A percentile compares a stretch with the other conserved stretches of the same genome.
These are phyloP conservation scores for Pneumocystis murina DNA, from an alignment of 1,139 yeast genomes.

Conservation along the genomic window DNA sequence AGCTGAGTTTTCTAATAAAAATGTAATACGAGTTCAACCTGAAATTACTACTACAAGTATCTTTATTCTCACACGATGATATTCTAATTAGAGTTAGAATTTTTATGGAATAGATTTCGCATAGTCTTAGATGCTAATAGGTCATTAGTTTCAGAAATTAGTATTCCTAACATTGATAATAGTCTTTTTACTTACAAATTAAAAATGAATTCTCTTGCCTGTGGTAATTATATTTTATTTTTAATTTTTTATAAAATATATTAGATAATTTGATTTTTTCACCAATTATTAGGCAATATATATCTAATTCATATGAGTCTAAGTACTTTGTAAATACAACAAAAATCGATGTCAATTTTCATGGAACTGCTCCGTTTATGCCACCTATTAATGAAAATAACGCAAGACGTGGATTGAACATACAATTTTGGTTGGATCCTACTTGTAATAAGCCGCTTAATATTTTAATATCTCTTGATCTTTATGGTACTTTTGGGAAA, in stretches of 20 bases:
- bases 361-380: slow-evolving; percentile 68
- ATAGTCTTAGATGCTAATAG: slow-evolving; percentile 29
- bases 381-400: slow-evolving; percentile 27
- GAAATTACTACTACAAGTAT: slow-evolving; percentile 21
- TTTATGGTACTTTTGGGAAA: slow-evolving; percentile 24
- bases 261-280: slow-evolving; percentile 27
- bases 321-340: slow-evolving; percentile 54
- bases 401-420: slow-evolving; percentile 19
- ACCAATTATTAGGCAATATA: slow-evolving; percentile 57
- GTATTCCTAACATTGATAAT: slow-evolving; percentile 44
- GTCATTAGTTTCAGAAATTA: slow-evolving; percentile 36
- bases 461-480: slow-evolving; percentile 24
- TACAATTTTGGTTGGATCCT: slow-evolving; percentile 27
- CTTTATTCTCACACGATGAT: slow-evolving; percentile 14
- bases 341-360: slow-evolving; percentile 32
- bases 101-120: slow-evolving; percentile 18
- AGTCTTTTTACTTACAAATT: slow-evolving; percentile 45
- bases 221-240: not conserved
- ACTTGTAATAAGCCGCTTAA: slow-evolving; percentile 14
- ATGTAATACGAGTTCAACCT: slow-evolving; percentile 21
- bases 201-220: slow-evolving; percentile 13
- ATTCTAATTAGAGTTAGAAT: slow-evolving; percentile 11
- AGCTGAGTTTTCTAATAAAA: slow-evolving; percentile 18
- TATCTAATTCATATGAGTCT: slow-evolving; percentile 53
- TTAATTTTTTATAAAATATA: slow-evolving; percentile 3